These are phyloP conservation scores for Bassia scoparia DNA, from an alignment of 148 eudicot genomes.

Conservation along the genomic window DNA sequence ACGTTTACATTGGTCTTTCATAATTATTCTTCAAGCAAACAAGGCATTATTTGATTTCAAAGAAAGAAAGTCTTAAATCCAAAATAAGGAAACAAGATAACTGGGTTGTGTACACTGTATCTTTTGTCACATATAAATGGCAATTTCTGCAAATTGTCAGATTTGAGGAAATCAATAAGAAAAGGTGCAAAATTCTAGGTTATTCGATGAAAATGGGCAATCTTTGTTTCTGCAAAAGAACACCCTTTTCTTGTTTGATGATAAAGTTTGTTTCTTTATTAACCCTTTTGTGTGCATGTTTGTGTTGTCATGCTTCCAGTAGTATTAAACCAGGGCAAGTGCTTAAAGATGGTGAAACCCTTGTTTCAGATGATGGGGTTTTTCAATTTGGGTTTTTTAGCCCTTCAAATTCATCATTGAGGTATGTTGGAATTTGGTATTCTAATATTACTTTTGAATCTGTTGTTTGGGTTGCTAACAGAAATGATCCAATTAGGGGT, in stretches of 20 bases:
- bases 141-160: neutral
- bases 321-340: slow-evolving; percentile 30
- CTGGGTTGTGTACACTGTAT: neutral
- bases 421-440: slow-evolving; percentile 72
- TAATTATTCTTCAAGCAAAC: neutral
- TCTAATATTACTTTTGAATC: slow-evolving; percentile 25
- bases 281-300: neutral
- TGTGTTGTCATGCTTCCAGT: slow-evolving; percentile 19
- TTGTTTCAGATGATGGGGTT: slow-evolving; percentile 33
- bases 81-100: neutral
- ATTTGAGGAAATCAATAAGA: neutral
- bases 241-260: slow-evolving; percentile 19
- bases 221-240: slow-evolving; percentile 14
- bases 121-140: neutral
- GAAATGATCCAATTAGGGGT: slow-evolving; percentile 43
- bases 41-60: neutral
- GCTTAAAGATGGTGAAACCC: slow-evolving; percentile 45
- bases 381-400: slow-evolving; percentile 69
- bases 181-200: neutral
- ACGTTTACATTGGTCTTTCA: neutral
- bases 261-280: slow-evolving; percentile 20
- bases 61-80: neutral
- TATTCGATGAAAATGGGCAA: slow-evolving; percentile 12
- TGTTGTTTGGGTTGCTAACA: slow-evolving; percentile 72
- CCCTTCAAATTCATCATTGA: slow-evolving; percentile 44